Conservation (phyloP, 2,329 filamentous ascomycete genomes). For the Pseudogymnoascus pannorum region DNA sequence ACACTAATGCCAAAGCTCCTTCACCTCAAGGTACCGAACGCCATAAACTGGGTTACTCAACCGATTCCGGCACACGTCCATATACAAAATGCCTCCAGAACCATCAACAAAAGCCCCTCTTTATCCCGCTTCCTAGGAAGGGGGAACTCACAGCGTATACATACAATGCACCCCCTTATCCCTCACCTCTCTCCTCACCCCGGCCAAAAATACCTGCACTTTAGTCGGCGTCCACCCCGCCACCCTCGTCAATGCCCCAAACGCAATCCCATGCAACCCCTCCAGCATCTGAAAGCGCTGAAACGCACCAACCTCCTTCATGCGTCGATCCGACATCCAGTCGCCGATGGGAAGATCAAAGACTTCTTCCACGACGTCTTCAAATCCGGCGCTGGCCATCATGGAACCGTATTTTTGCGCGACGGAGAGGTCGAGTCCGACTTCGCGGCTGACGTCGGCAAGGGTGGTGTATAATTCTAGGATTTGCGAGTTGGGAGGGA, state of each 20-base stretch:
- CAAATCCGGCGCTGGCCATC: slow-evolving; percentile 44
- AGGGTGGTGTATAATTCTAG: slow-evolving; percentile 4
- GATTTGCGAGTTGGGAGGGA: slow-evolving; percentile 20
- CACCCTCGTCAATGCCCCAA: slow-evolving; percentile 29
- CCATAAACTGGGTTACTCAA: neutral
- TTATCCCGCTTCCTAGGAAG: neutral
- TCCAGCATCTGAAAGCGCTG: slow-evolving; percentile 10
- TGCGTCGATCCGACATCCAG: slow-evolving; percentile 42
- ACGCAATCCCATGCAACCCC: slow-evolving; percentile 15
- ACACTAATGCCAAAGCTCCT: neutral
- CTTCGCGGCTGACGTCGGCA: neutral
- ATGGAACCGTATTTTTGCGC: slow-evolving; percentile 18
- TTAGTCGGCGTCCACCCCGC: slow-evolving; percentile 30
- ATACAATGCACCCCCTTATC: slow-evolving; percentile 30
- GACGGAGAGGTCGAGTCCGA: slow-evolving; percentile 10
- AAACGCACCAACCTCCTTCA: slow-evolving; percentile 41
- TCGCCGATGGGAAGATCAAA: slow-evolving; percentile 42
- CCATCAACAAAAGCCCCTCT: neutral
- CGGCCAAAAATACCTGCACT: slow-evolving; percentile 30
- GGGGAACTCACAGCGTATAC: slow-evolving; percentile 12
- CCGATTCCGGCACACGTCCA: neutral
- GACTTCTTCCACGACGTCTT: slow-evolving; percentile 39
- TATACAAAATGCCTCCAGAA: slow-evolving; percentile 5
- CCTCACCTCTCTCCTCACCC: slow-evolving; percentile 29
- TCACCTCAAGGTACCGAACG: neutral